phyloP scores from a whole-genome alignment of 345 rosid genomes.

The Capsella bursapastoris region DNA sequence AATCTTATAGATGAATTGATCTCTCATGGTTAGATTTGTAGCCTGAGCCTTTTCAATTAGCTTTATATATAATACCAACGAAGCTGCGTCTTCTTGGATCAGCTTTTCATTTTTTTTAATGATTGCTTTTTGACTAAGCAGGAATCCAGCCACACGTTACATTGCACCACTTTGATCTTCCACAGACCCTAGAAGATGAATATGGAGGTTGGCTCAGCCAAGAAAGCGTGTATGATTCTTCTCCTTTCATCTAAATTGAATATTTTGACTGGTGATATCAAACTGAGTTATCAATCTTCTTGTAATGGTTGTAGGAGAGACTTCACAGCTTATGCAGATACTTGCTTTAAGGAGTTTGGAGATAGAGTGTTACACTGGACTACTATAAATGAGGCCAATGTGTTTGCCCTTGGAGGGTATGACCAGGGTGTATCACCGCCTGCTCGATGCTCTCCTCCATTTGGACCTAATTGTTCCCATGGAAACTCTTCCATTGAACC shows the following conservation, averaged over 20 bases:
- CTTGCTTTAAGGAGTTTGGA: constrained; percentile 68
- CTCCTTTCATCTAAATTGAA: not conserved
- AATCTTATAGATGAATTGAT: constrained; percentile 55
- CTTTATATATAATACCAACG: not conserved
- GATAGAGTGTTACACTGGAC: constrained; percentile 90
- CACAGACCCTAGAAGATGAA: constrained; percentile 71
- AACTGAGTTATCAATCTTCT: not conserved
- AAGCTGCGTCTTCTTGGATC: not conserved
- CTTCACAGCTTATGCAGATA: constrained; percentile 51
- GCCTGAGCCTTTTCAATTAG: not conserved
- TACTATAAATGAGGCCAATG: constrained; percentile 78
- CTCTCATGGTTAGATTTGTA: constrained; percentile 49
- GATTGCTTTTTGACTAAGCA: constrained; percentile 31
- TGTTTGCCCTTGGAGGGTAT: constrained; percentile 77
- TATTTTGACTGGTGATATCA: not conserved
- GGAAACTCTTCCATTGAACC: constrained; percentile 87
- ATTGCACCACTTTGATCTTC: constrained; percentile 63
- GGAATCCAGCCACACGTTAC: constrained; percentile 73
- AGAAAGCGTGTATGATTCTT: constrained; percentile 55
- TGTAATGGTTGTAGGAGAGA: constrained; percentile 59
- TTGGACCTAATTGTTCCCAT: constrained; percentile 57
- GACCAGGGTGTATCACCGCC: constrained; percentile 83
- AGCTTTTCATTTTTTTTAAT: not conserved
- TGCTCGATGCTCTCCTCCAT: constrained; percentile 77
- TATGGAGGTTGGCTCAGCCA: constrained; percentile 72